A percentile compares a stretch with the other conserved stretches of the same genome.
Evolutionary conservation across 1,284 basidiomycete species (phyloP).

Genomic region (Apiotrichum montevideense): DNA sequence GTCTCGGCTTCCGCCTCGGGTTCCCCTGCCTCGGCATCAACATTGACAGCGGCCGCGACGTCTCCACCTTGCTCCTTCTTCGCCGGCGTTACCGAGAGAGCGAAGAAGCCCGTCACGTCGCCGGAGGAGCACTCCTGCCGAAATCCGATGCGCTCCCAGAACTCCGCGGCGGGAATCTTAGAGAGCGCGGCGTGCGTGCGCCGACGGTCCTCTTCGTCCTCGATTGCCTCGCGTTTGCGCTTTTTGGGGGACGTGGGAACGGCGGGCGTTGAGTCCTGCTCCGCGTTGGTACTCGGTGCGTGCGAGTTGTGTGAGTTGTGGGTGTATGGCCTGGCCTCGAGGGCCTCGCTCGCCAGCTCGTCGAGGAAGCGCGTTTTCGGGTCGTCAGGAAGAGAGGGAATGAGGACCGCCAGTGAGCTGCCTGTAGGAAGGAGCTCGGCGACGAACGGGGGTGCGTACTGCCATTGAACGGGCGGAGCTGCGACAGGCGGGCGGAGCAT

Average conservation of each 20-base stretch:
- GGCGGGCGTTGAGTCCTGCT: conserved; percentile 41
- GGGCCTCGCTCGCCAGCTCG: conserved; percentile 57
- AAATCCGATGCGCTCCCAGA: conserved; percentile 92
- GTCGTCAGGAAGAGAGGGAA: conserved; percentile 86
- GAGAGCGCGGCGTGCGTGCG: conserved; percentile 45
- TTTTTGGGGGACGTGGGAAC: conserved; percentile 3
- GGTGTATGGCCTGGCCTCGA: conserved; percentile 33
- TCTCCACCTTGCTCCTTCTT: background rate
- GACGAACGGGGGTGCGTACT: conserved; percentile 29
- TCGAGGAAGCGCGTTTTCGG: conserved; percentile 87
- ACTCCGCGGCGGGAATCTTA: conserved; percentile 58
- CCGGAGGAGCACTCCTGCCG: conserved; percentile 83
- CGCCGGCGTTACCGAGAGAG: conserved; percentile 24
- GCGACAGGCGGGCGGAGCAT: conserved; percentile 50
- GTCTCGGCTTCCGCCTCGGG: background rate
- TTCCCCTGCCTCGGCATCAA: too few relatives aligned
- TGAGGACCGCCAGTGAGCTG: conserved; percentile 57
- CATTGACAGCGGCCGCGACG: background rate
- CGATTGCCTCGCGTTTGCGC: conserved; percentile 23
- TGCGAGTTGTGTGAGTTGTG: conserved; percentile 19
- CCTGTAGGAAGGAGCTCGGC: too few relatives aligned
- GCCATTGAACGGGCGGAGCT: conserved; percentile 29
- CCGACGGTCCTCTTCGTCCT: conserved; percentile 44
- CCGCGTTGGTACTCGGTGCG: conserved; percentile 36
- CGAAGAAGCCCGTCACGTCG: conserved; percentile 84